Percentiles rank a stretch among this genome's conserved stretches.
These are phyloP conservation scores for Halophytophthora batemanensis DNA, from an alignment of 352 stramenopile species.

Conservation along the genomic window DNA sequence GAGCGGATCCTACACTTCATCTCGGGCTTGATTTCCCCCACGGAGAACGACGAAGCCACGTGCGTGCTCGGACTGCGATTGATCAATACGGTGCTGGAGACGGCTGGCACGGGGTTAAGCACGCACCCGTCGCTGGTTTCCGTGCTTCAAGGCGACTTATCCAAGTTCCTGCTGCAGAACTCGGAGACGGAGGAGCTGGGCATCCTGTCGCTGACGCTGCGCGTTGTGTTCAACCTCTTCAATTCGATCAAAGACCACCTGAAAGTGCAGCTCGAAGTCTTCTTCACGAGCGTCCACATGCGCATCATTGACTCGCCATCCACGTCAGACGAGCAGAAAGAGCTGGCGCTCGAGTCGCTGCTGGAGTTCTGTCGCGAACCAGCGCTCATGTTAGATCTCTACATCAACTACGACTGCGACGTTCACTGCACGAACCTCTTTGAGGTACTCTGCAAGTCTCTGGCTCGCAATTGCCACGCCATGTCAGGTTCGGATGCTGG, in stretches of 20 bases:
- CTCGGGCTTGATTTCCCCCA: constrained; percentile 90
- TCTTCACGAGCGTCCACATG: constrained; percentile 97
- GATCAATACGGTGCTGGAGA: constrained; percentile 98
- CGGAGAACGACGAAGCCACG: constrained; percentile 86
- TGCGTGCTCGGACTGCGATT: constrained; percentile 91
- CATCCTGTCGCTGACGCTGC: constrained; percentile 89
- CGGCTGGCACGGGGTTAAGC: constrained; percentile 81
- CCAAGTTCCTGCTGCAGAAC: constrained; percentile 96
- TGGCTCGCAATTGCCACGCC: constrained; percentile 85
- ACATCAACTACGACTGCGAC: constrained; percentile 99
- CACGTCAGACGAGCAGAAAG: constrained; percentile 81
- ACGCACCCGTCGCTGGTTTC: constrained; percentile 79
- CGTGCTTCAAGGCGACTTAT: constrained; percentile 93
- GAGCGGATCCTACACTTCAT: constrained; percentile 94
- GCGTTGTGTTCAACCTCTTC: constrained; percentile 99
- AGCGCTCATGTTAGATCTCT: constrained; percentile 97
- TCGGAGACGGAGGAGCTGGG: constrained; percentile 94
- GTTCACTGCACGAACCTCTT: constrained; percentile 99
- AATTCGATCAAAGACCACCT: constrained; percentile 98
- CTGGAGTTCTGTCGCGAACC: constrained; percentile 98
- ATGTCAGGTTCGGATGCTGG: constrained; percentile 60
- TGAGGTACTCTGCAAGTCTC: constrained; percentile 93
- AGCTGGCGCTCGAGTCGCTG: constrained; percentile 90
- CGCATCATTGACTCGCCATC: constrained; percentile 89
- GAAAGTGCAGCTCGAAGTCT: constrained; percentile 99